Percentiles rank a stretch among this genome's conserved stretches.
Conservation (phyloP, 2,329 filamentous ascomycete species). For the Pseudocercospora pini-densiflorae region DNA sequence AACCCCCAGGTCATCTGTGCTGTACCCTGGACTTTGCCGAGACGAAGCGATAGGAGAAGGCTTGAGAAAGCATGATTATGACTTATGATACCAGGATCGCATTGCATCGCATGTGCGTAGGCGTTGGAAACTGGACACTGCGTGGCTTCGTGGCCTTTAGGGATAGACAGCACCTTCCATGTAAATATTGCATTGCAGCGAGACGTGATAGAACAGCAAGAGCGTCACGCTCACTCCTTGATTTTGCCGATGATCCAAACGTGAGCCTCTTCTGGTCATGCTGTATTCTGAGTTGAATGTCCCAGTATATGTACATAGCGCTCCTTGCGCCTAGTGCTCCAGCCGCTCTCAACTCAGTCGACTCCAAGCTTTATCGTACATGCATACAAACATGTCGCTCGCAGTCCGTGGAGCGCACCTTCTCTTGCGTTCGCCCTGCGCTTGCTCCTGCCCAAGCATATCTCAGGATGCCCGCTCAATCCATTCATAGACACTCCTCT, state of each 20-base stretch:
- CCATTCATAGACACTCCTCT: neutral
- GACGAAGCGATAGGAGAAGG: slow-evolving; percentile 40
- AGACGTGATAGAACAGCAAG: neutral
- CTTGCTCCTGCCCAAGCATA: neutral
- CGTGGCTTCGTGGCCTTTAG: neutral
- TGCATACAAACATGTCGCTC: neutral
- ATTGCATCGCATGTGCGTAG: slow-evolving; percentile 6
- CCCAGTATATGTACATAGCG: slow-evolving; percentile 25
- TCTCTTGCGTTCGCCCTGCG: neutral
- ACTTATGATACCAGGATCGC: slow-evolving; percentile 1
- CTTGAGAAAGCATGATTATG: slow-evolving; percentile 33
- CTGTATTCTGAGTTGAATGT: slow-evolving; percentile 11
- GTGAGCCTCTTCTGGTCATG: neutral
- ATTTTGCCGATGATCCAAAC: neutral
- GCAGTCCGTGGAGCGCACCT: neutral
- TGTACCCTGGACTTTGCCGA: slow-evolving; percentile 56
- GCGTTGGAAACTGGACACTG: neutral
- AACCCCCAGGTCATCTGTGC: slow-evolving; percentile 50
- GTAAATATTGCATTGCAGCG: neutral
- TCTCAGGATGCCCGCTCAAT: neutral
- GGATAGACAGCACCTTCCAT: slow-evolving; percentile 1
- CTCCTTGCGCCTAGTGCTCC: neutral
- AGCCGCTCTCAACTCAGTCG: neutral
- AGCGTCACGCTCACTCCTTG: neutral
- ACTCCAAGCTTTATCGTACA: neutral